Evolutionary conservation across 805 yeast species (phyloP), one percentile per base, ranked within the genome.

Genomic region (Ogataea wickerhamii): DNA sequence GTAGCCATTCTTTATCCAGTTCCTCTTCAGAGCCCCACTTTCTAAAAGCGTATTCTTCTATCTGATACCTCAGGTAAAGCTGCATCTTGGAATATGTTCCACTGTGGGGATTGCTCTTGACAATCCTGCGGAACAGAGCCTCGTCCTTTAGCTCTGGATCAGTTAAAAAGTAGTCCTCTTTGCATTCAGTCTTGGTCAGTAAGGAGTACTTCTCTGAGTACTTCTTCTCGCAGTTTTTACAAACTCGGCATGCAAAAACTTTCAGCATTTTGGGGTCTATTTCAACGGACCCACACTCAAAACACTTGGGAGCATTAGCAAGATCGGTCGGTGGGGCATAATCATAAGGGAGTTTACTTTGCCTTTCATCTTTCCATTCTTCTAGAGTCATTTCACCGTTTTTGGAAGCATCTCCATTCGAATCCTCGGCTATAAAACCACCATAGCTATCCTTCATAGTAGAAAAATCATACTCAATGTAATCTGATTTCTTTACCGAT

Each of bases 1-100:
- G 63, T 48, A 86, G 84, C 86, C 95, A 93, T 59, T 93, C 99
- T n/a, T 73, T 73, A 60, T 93, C 99, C 27, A 93, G 63, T 0
- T 84, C 87, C 38, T 87, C 96, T 7, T 81, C 74, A 1, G 94
- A 82, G 1, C 93, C 95, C 99, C 98, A 93, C 63, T 93, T 91
- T 55, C 84, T 82, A 66, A 81, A 86, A 0, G 98, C 95, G 62
- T 73, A 86, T 52, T 82, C 87, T 59, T 93, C 98, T n/a, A 93
- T 87, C 53, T 93, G 98, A 54, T 79, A 84, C 43, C 98, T 67
- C 31, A 93, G 63, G 64, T 80, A 93, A 39, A 93, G 68, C 71
- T 89, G 95, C 99, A 93, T 93, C 55, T 93, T 74, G 34, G 87
- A 83, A 62, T 79, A 93, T 1, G 87, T 83, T 2, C 80, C 80